Conservation (phyloP, 1,284 basidiomycete genomes). For the Baeospora myosura region DNA sequence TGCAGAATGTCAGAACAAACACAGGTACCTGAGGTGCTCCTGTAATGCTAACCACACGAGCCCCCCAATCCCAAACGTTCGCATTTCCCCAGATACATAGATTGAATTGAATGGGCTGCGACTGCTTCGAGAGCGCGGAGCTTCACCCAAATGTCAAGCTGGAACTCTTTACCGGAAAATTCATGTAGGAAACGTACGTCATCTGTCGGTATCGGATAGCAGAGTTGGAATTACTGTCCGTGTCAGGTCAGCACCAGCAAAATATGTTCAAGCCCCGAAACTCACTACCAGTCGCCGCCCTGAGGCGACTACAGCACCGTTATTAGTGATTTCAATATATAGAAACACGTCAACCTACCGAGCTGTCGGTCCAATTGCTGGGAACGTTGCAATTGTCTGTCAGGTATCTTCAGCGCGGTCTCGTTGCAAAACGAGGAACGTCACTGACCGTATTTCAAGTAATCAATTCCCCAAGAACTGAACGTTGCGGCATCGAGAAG, state of each 20-base stretch:
- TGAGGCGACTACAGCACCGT: constrained; percentile 26
- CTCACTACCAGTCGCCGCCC: constrained; percentile 45
- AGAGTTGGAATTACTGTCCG: constrained; percentile 44
- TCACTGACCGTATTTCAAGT: constrained; percentile 45
- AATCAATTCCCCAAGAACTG: constrained; percentile 47
- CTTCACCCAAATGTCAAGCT: constrained; percentile 20
- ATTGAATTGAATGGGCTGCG: constrained; percentile 37
- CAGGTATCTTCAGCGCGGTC: background rate
- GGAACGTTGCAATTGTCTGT: constrained; percentile 56
- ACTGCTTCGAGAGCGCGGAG: constrained; percentile 33
- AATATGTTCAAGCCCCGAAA: constrained; percentile 9
- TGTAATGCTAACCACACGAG: constrained; percentile 33
- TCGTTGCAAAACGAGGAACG: background rate
- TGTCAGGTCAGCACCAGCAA: background rate
- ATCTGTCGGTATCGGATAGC: constrained; percentile 48
- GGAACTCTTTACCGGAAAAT: background rate
- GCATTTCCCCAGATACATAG: constrained; percentile 47
- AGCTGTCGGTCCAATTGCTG: constrained; percentile 40
- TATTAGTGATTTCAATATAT: background rate
- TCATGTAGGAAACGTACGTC: constrained; percentile 30
- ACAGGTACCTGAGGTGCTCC: background rate
- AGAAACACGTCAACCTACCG: constrained; percentile 20
- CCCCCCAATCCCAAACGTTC: constrained; percentile 49
- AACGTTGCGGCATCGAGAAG: constrained; percentile 43
- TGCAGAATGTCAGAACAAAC: background rate